Conservation (phyloP, 805 yeast genomes). For the Hanseniaspora nectarophila region DNA sequence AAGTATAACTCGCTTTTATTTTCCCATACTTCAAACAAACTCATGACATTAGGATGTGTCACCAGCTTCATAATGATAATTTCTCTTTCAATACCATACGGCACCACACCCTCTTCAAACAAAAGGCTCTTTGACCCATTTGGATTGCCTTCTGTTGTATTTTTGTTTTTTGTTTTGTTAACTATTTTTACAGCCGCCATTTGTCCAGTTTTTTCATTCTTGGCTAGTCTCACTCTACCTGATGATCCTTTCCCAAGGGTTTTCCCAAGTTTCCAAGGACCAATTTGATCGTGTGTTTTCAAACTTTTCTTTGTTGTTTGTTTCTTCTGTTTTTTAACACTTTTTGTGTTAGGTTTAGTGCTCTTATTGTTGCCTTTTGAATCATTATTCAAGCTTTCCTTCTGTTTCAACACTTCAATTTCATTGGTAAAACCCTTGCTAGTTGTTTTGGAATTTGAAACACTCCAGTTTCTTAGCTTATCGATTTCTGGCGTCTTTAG, state of each 20-base stretch:
- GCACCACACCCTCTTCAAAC: slow-evolving; percentile 50
- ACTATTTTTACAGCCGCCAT: slow-evolving; percentile 77
- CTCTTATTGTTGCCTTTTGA: background rate
- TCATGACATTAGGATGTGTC: slow-evolving; percentile 86
- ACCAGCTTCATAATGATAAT: slow-evolving; percentile 93
- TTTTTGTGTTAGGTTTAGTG: background rate
- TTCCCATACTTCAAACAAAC: slow-evolving; percentile 95
- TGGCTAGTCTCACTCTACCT: slow-evolving; percentile 66
- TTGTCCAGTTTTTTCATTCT: slow-evolving; percentile 56
- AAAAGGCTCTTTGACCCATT: slow-evolving; percentile 22
- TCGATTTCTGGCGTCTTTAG: slow-evolving; percentile 7
- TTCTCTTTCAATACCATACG: slow-evolving; percentile 94
- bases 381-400: too few relatives aligned
- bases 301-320: slow-evolving; percentile 17
- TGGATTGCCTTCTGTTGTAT: slow-evolving; percentile 13
- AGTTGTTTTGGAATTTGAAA: background rate
- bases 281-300: slow-evolving; percentile 38
- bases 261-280: slow-evolving; percentile 74
- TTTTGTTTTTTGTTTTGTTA: slow-evolving; percentile 17
- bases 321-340: background rate
- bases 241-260: slow-evolving; percentile 76
- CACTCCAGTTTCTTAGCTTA: background rate
- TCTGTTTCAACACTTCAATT: background rate
- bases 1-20: slow-evolving; percentile 76
- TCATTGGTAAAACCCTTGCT: background rate